A percentile compares a stretch with the other conserved stretches of the same genome.
Conservation (phyloP, 2,329 filamentous ascomycete genomes). For the Graphilbum ipis-grandicollis region DNA sequence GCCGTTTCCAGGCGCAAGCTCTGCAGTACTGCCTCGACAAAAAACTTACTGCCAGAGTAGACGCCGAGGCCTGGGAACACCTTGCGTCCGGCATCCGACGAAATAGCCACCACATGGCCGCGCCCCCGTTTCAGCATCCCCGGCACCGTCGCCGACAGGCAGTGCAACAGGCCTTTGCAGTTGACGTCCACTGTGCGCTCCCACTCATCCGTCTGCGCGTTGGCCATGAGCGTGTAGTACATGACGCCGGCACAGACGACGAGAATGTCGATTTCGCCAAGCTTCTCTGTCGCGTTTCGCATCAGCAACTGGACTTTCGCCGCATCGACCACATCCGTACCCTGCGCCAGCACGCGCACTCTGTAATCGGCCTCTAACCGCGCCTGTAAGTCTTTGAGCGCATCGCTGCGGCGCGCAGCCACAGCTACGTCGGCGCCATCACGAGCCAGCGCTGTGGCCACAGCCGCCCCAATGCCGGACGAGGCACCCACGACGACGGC, state of each 20-base stretch:
- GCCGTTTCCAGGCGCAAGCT: conserved; percentile 58
- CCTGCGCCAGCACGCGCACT: conserved; percentile 48
- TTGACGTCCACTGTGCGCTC: conserved; percentile 71
- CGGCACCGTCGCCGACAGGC: conserved; percentile 51
- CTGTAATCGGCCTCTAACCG: conserved; percentile 32
- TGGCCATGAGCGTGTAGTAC: conserved; percentile 82
- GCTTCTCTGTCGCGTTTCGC: conserved; percentile 34
- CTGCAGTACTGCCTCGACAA: conserved; percentile 69
- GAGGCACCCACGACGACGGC: conserved; percentile 67
- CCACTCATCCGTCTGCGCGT: conserved; percentile 57
- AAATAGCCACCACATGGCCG: conserved; percentile 66
- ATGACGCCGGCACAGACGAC: conserved; percentile 69
- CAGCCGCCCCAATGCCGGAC: conserved; percentile 63
- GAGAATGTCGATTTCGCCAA: conserved; percentile 59
- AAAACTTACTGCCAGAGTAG: conserved; percentile 73
- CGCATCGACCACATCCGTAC: conserved; percentile 56
- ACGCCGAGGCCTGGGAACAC: conserved; percentile 69
- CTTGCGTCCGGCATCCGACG: conserved; percentile 66
- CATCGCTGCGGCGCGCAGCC: conserved; percentile 52
- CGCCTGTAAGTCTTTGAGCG: conserved; percentile 48
- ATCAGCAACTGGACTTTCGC: conserved; percentile 51
- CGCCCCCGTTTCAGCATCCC: conserved; percentile 50
- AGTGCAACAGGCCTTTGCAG: conserved; percentile 67
- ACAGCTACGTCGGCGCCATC: conserved; percentile 59
- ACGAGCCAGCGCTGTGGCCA: conserved; percentile 47